phyloP scores from a whole-genome alignment of 495 filamentous ascomycete species.

The Penicillium daleae region DNA sequence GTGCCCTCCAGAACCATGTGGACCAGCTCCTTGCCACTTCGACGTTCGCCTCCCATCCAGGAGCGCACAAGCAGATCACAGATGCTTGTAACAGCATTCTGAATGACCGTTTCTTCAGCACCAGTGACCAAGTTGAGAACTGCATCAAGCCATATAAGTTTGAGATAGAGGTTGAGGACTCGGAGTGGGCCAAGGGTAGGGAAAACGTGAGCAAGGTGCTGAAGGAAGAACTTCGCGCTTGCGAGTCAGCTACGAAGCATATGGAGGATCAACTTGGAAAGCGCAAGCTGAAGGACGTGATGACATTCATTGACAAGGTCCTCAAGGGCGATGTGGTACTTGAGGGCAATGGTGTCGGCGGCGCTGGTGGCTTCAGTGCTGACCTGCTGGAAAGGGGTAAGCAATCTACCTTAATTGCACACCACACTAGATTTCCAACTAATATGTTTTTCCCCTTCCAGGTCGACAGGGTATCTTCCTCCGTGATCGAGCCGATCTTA shows the following conservation, averaged over 20 bases:
- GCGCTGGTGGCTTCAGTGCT: constrained; percentile 90
- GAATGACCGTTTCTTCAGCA: constrained; percentile 93
- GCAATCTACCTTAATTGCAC: constrained; percentile 17
- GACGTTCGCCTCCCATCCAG: constrained; percentile 87
- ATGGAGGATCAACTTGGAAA: constrained; percentile 76
- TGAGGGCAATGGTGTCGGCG: constrained; percentile 78
- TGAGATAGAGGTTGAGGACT: constrained; percentile 89
- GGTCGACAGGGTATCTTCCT: constrained; percentile 93
- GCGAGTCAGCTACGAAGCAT: constrained; percentile 74
- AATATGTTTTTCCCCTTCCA: constrained; percentile 39
- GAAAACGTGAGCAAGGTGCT: constrained; percentile 77
- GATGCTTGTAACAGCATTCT: constrained; percentile 87
- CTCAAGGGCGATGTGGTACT: constrained; percentile 80
- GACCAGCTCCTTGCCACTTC: constrained; percentile 76
- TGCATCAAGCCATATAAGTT: constrained; percentile 99
- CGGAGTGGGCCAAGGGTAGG: constrained; percentile 82
- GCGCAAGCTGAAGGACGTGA: constrained; percentile 86
- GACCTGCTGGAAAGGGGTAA: constrained; percentile 79
- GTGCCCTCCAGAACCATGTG: constrained; percentile 82
- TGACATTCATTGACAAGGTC: constrained; percentile 86
- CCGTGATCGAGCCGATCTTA: constrained; percentile 81
- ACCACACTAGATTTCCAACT: constrained; percentile 19
- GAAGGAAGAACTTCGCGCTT: constrained; percentile 81
- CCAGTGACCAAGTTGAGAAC: constrained; percentile 97
- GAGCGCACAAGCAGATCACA: constrained; percentile 85